Percentiles rank a stretch among this genome's conserved stretches.
phyloP scores from a whole-genome alignment of 169 alveolate genomes.

The Sarcocystis neurona region DNA sequence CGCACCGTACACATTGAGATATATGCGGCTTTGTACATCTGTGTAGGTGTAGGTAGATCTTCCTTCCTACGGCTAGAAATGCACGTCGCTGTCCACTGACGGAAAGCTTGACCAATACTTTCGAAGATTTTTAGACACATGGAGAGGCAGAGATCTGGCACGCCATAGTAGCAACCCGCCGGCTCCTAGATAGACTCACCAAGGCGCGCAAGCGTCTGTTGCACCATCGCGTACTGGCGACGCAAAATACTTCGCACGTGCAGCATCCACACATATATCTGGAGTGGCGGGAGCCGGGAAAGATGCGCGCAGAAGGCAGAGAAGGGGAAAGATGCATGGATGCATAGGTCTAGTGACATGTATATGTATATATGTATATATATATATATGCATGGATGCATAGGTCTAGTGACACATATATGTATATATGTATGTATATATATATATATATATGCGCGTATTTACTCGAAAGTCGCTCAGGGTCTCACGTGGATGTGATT shows the following conservation, averaged over 20 bases:
- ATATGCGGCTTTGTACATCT: too few species aligned
- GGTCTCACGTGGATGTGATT: too few species aligned
- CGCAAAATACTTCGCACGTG: background rate
- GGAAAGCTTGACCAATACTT: too few species aligned
- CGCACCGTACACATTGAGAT: too few species aligned
- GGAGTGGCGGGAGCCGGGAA: background rate
- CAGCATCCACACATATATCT: background rate
- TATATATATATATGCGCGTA: too few species aligned
- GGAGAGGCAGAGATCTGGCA: conserved; percentile 20
- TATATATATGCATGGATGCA: background rate
- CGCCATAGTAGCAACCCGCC: background rate
- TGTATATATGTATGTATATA: too few species aligned
- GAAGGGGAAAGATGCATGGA: background rate
- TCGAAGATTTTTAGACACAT: too few species aligned
- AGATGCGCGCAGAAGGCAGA: background rate
- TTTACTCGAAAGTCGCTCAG: too few species aligned
- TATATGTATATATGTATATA: background rate
- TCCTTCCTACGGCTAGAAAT: too few species aligned
- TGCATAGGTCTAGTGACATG: background rate
- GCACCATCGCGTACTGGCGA: background rate
- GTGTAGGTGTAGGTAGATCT: too few species aligned
- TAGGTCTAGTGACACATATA: background rate
- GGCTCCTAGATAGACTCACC: background rate
- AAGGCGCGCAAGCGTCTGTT: background rate
- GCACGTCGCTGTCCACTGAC: too few species aligned